Base-by-base conservation (phyloP, 2,329 filamentous ascomycete genomes). In the Aureobasidium sp. region DNA sequence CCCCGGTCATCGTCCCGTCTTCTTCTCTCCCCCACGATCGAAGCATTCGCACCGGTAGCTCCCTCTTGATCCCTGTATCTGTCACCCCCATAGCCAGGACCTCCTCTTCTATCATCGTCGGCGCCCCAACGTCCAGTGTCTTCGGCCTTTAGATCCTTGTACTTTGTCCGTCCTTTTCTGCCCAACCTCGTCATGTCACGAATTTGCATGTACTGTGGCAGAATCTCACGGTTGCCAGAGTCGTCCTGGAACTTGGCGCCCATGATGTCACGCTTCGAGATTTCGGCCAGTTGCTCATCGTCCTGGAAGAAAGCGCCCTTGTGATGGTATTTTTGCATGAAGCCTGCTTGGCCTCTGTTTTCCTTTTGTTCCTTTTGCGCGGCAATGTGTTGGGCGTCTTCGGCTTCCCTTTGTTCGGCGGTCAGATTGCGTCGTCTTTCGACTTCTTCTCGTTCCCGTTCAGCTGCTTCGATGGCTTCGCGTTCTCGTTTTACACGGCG, bases 251-350 rank as follows among this genome's bases (percentile, higher is more conserved):
- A 94, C 47, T 80, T 76, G 2, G 85, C 80, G 12, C 90, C 90
- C 81, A 95, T 95, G 59, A 96, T 77, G 65, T 96, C 88, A 41
- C 93, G 78, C 64, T 84, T 79, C 58, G 87, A 83, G 14, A 81
- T 82, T 61, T 84, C 81, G 48, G 84, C 78, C 24, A 68, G 63
- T 34, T 64, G 58, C 25, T 63, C 63, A 62, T 94, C 87, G 49
- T 90, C 88, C 60, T 86, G 86, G 74, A 88, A 97, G 74, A 97
- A 98, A 14, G 93, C 93, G 44, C 93, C 93, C 72, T 90, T 91
- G 76, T 98, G 93, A 70, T 88, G 90, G 73, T 97, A 98, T 66
- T 90, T 90, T 66, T 96, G 90, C 86, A 97, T 88, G 68, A 83
- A 96, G 2, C 80, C 80, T 77, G 93, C 88, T 70, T 91, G 86